These are phyloP conservation scores for Fusarium sp. DNA, from an alignment of 2,329 filamentous ascomycete species.

Conservation along the genomic window DNA sequence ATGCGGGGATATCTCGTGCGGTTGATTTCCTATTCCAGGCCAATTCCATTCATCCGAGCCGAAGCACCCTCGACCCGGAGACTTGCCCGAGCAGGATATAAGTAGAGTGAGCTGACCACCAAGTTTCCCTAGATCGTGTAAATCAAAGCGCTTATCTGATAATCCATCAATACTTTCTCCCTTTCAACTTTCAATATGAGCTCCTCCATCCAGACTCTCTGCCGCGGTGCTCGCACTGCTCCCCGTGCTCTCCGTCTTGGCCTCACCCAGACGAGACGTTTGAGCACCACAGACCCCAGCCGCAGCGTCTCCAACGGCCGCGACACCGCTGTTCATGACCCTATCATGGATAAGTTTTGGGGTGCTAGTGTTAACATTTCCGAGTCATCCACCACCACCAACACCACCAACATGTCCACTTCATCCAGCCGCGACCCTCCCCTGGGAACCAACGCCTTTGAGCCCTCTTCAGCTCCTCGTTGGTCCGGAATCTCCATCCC, in stretches of 20 bases:
- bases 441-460: conserved; percentile 41
- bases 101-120: conserved; percentile 7
- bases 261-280: conserved; percentile 28
- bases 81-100: conserved; percentile 27
- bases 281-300: conserved; percentile 37
- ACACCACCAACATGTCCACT: conserved; percentile 12
- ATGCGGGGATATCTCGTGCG: conserved; percentile 26
- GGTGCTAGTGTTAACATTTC: conserved; percentile 15
- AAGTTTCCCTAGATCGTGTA: not conserved
- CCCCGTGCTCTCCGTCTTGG: conserved; percentile 26
- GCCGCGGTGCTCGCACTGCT: conserved; percentile 31
- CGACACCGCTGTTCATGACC: conserved; percentile 37
- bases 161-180: not conserved
- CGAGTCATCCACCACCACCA: conserved; percentile 9
- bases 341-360: conserved; percentile 46
- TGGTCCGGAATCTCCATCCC: conserved; percentile 37
- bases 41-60: conserved; percentile 38
- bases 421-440: conserved; percentile 40
- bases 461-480: conserved; percentile 40
- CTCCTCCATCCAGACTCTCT: conserved; percentile 42
- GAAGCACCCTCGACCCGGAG: conserved; percentile 30
- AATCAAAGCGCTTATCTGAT: not conserved
- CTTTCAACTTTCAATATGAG: conserved; percentile 30
- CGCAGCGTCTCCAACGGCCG: conserved; percentile 27
- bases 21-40: conserved; percentile 27